Evolutionary conservation across 257 asterid species (phyloP).

Genomic region (Solanum lycopersicoides): DNA sequence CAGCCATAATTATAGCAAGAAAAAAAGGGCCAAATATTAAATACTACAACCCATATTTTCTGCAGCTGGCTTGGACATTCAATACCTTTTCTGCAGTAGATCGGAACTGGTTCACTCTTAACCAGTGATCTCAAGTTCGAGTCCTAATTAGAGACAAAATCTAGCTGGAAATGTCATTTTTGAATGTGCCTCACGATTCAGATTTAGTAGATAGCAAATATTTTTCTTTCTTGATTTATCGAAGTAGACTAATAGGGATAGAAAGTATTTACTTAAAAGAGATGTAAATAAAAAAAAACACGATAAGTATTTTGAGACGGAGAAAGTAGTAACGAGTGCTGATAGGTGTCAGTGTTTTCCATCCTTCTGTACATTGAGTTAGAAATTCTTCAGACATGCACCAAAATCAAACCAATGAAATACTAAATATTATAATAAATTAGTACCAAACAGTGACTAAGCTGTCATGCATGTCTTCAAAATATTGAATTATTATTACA

Average conservation of each 20-base stretch:
- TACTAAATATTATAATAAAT: neutral
- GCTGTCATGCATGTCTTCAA: neutral
- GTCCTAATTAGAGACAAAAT: no score
- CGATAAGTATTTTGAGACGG: neutral
- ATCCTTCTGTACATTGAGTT: neutral
- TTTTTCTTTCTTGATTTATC: no score
- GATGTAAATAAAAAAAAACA: neutral
- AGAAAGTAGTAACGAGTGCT: neutral
- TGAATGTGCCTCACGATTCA: fast-evolving
- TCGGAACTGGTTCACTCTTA: no score
- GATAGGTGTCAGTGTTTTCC: neutral
- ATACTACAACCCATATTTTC: neutral
- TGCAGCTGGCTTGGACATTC: neutral
- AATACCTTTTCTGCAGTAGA: neutral
- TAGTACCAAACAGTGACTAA: neutral
- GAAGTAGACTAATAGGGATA: neutral
- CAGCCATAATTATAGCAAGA: neutral
- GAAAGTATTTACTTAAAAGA: fast-evolving
- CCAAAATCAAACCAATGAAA: neutral
- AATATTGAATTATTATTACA: neutral
- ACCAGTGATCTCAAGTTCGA: neutral
- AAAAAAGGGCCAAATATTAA: neutral
- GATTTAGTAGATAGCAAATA: no score
- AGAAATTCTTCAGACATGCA: neutral
- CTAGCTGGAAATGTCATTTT: fast-evolving